Base-by-base conservation (phyloP, 2,329 filamentous ascomycete genomes). In the Neoscytalidium dimidiatum region DNA sequence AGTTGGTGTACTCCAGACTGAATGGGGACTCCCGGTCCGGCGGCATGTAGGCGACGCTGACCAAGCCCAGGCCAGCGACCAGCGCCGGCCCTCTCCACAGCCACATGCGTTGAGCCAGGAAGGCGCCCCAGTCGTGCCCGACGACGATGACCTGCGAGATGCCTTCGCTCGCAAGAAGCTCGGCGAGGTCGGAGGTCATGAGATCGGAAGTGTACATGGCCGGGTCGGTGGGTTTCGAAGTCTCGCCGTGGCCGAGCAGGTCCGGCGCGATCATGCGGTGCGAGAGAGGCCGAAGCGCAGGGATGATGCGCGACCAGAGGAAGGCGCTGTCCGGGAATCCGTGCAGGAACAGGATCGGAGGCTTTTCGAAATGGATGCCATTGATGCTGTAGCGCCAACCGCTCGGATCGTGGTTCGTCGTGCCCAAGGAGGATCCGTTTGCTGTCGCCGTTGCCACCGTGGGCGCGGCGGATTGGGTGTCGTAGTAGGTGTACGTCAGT, bases 81-180 rank as follows among this genome's bases (percentile, higher is more conserved):
- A 80, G 75, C 2, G 78, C 70, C 0, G 77, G 79, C 2, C 56
- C 56, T 61, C 80, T 69, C 67, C 77, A 79, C 53, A 80, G 75
- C 68, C 79, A 82, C 14, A 83, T 66, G 14, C 81, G 75, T 62
- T 79, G 75, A 0, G 78, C 76, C 11, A 80, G 66, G 7, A 63
- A 66, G 17, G 77, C 77, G 43, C 83, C 83, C 82, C 82, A 85
- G 69, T 85, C 83, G 66, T 84, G 83, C 48, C 82, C 83, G 33
- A 84, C 72, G 3, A 79, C 75, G 62, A 84, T 21, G 52, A 71
- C 53, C n/a, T 69, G 69, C 11, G 57, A 28, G 43, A 66, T 44
- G n/a, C 62, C 66, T 63, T 75, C 72, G 11, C 67, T 66, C 52
- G 73, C 70, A 14, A 70, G 53, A n/a, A 69, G 62, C 19, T 66